phyloP scores from a whole-genome alignment of 2,329 filamentous ascomycete species.

The Verticillium zaregamsianum region DNA sequence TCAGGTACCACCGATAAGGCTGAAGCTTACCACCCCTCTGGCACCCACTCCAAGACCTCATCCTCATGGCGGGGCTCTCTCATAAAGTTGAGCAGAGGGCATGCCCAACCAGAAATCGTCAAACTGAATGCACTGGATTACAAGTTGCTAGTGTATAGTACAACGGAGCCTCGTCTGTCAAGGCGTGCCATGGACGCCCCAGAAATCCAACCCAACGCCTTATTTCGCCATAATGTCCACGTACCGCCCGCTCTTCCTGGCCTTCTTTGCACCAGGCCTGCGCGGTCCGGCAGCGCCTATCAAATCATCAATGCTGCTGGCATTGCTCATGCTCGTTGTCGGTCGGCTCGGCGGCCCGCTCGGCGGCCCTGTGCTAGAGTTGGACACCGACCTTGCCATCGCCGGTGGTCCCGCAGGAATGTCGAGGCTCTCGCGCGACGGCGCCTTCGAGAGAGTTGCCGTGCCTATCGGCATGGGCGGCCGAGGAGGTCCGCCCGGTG shows the following conservation, averaged over 20 bases:
- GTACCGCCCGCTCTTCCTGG: conserved; percentile 82
- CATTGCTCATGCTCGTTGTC: conserved; percentile 78
- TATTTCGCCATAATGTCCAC: conserved; percentile 91
- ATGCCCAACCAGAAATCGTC: not conserved
- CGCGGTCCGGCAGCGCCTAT: conserved; percentile 70
- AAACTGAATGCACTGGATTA: not conserved
- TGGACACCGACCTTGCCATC: conserved; percentile 46
- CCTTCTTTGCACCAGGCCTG: conserved; percentile 61
- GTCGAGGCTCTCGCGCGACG: conserved; percentile 15
- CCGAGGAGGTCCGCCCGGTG: conserved; percentile 15
- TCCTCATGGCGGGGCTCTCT: too few relatives aligned
- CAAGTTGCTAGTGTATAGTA: conserved; percentile 1
- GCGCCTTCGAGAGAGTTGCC: conserved; percentile 26
- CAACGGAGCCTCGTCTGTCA: not conserved
- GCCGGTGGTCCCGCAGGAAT: conserved; percentile 23
- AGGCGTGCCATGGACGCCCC: not conserved
- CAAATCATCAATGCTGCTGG: conserved; percentile 93
- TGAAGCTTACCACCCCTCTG: not conserved
- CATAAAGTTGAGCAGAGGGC: not conserved
- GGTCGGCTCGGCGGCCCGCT: conserved; percentile 64
- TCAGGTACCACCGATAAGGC: not conserved
- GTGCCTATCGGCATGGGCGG: conserved; percentile 21
- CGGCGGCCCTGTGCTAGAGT: conserved; percentile 35
- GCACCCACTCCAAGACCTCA: not conserved
- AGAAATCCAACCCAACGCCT: not conserved